phyloP scores from a whole-genome alignment of 2,329 filamentous ascomycete genomes.

The Arthrobotrys megalospora region DNA sequence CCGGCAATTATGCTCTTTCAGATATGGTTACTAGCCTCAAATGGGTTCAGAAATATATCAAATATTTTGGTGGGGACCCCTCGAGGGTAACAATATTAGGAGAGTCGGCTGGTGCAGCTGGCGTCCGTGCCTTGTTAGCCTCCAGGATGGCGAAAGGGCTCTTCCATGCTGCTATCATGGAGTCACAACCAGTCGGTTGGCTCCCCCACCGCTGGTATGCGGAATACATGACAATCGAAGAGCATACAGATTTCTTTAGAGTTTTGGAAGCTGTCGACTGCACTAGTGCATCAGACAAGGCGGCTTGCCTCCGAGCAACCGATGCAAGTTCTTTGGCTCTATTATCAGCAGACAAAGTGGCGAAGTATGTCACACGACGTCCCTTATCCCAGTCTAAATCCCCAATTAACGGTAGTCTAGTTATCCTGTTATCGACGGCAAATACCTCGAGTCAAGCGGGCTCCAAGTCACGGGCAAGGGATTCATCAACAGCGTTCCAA shows the following conservation, averaged over 20 bases:
- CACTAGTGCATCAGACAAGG: constrained; percentile 4
- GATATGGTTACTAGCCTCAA: constrained; percentile 71
- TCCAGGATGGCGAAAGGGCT: constrained; percentile 70
- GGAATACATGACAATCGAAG: constrained; percentile 35
- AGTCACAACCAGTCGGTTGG: constrained; percentile 35
- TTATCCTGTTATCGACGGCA: constrained; percentile 65
- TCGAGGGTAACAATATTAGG: constrained; percentile 84
- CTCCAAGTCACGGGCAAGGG: constrained; percentile 65
- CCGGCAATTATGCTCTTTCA: constrained; percentile 71
- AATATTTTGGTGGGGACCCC: constrained; percentile 83
- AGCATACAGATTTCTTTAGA: constrained; percentile 15
- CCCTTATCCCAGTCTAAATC: background rate
- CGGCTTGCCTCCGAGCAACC: constrained; percentile 25
- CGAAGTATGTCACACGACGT: background rate
- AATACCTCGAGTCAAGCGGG: constrained; percentile 63
- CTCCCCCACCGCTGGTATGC: constrained; percentile 21
- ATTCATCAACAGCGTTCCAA: constrained; percentile 64
- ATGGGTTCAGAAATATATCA: constrained; percentile 78
- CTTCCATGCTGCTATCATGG: constrained; percentile 70
- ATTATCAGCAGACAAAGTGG: constrained; percentile 13
- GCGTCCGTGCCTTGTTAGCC: constrained; percentile 70
- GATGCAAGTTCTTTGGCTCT: constrained; percentile 18
- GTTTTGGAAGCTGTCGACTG: constrained; percentile 15
- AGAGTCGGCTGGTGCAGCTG: constrained; percentile 75
- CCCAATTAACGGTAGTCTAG: background rate